These are phyloP conservation scores for Podaxis sp. DNA, from an alignment of 768 basidiomycete species.

Conservation along the genomic window DNA sequence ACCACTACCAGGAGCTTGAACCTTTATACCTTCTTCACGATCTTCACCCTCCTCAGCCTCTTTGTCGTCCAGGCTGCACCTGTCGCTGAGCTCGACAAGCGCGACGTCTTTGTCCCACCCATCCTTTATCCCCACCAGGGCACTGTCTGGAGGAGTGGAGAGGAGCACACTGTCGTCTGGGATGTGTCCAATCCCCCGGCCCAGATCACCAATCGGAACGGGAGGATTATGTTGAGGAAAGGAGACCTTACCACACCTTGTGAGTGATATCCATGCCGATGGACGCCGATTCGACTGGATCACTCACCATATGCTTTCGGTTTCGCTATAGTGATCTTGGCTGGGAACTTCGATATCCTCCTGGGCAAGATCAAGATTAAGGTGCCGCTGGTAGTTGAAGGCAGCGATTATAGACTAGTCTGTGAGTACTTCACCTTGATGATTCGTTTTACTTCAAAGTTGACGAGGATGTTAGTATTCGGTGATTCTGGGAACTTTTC, in stretches of 20 bases:
- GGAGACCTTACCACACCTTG: constrained; percentile 29
- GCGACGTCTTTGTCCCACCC: constrained; percentile 50
- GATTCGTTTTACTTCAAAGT: not conserved
- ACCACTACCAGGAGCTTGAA: constrained; percentile 2
- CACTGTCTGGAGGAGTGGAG: constrained; percentile 42
- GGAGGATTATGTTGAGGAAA: constrained; percentile 42
- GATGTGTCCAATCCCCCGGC: constrained; percentile 38
- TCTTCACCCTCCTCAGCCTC: constrained; percentile 16
- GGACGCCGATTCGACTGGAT: not conserved
- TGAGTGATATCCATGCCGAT: constrained; percentile 17
- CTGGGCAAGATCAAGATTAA: constrained; percentile 31
- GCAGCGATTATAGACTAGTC: constrained; percentile 36
- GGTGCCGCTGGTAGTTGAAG: constrained; percentile 34
- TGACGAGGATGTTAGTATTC: constrained; percentile 24
- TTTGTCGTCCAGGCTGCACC: constrained; percentile 24
- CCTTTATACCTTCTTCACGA: constrained; percentile 8
- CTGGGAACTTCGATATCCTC: constrained; percentile 36
- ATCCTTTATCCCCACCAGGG: constrained; percentile 35
- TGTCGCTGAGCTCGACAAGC: constrained; percentile 22
- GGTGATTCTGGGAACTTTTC: constrained; percentile 32
- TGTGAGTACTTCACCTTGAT: constrained; percentile 30
- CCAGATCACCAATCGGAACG: constrained; percentile 48
- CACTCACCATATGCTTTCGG: constrained; percentile 3
- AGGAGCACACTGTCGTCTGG: constrained; percentile 45
- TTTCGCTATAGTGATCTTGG: constrained; percentile 28